A percentile compares a stretch with the other conserved stretches of the same genome.
Evolutionary conservation across 768 basidiomycete species (phyloP).

Genomic region (Hydnum rufescens): DNA sequence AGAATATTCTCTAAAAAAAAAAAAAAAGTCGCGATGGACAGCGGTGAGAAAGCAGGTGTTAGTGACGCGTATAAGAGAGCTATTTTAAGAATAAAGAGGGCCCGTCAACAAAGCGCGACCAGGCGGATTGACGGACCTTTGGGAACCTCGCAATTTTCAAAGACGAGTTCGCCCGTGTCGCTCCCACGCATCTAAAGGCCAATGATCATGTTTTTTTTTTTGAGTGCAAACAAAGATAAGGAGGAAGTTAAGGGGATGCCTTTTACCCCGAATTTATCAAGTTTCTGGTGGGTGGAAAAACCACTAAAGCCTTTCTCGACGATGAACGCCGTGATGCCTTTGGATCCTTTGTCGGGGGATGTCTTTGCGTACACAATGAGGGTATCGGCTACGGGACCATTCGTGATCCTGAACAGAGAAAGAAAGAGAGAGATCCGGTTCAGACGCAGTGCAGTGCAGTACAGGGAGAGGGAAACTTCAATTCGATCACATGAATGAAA

Average conservation of each 20-base stretch:
- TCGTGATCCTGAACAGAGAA: constrained; percentile 58
- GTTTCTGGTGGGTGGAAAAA: constrained; percentile 74
- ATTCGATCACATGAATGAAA: not conserved
- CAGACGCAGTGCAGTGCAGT: no score
- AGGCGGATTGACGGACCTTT: constrained; percentile 53
- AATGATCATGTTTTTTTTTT: not conserved
- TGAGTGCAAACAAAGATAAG: not conserved
- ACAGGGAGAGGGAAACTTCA: not conserved
- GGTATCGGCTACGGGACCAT: constrained; percentile 80
- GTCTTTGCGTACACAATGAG: constrained; percentile 89
- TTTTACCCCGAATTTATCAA: constrained; percentile 69
- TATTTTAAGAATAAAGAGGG: no score
- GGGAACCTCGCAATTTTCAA: constrained; percentile 78
- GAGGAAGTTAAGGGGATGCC: not conserved
- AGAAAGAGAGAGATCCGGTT: constrained; percentile 1
- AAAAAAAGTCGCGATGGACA: not conserved
- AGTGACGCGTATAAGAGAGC: no score
- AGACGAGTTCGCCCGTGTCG: constrained; percentile 84
- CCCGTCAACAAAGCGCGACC: no score
- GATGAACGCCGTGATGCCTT: constrained; percentile 84
- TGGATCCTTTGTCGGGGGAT: constrained; percentile 51
- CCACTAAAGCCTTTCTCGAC: constrained; percentile 66
- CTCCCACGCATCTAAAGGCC: constrained; percentile 59
- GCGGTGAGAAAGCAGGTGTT: no score
- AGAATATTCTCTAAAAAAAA: constrained; percentile 51